Percentiles rank a stretch among this genome's conserved stretches.
Conservation (phyloP, 2,329 filamentous ascomycete species). For the Neocatenulostroma microsporum region DNA sequence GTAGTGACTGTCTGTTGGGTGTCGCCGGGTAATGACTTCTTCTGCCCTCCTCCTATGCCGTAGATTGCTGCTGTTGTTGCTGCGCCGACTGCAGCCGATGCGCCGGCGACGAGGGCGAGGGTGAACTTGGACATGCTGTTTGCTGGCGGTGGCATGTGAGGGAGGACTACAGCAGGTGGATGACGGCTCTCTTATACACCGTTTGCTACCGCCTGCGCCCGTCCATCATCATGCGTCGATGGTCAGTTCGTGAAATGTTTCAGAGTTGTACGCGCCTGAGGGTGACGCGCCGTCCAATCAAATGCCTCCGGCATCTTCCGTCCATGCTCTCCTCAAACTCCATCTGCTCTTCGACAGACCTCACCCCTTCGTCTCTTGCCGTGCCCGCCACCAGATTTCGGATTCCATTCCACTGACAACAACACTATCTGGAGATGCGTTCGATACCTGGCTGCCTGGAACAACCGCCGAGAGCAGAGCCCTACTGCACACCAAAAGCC, state of each 20-base stretch:
- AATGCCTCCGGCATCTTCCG: too few species aligned
- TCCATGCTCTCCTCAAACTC: too few species aligned
- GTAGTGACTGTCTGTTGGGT: constrained; percentile 25
- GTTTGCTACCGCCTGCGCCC: background rate
- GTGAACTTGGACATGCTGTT: constrained; percentile 44
- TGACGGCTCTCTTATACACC: background rate
- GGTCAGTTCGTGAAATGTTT: constrained; percentile 2
- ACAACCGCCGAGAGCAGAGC: too few species aligned
- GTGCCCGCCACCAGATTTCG: too few species aligned
- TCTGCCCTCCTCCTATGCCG: constrained; percentile 26
- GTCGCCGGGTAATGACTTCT: constrained; percentile 14
- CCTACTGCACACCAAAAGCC: too few species aligned
- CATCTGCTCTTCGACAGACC: too few species aligned
- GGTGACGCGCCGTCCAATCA: constrained; percentile 1
- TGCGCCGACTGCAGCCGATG: constrained; percentile 42
- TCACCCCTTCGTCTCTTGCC: too few species aligned
- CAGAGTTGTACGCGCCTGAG: constrained; percentile 1
- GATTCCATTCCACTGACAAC: too few species aligned
- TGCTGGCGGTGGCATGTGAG: constrained; percentile 3
- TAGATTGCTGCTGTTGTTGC: constrained; percentile 43
- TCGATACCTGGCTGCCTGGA: too few species aligned
- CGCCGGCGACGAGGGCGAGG: constrained; percentile 42
- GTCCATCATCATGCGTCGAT: background rate
- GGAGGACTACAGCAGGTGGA: background rate
- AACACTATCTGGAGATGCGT: too few species aligned